These are phyloP conservation scores for Tieghemostelium lacteum DNA, from an alignment of 78 protist species.

Conservation along the genomic window DNA sequence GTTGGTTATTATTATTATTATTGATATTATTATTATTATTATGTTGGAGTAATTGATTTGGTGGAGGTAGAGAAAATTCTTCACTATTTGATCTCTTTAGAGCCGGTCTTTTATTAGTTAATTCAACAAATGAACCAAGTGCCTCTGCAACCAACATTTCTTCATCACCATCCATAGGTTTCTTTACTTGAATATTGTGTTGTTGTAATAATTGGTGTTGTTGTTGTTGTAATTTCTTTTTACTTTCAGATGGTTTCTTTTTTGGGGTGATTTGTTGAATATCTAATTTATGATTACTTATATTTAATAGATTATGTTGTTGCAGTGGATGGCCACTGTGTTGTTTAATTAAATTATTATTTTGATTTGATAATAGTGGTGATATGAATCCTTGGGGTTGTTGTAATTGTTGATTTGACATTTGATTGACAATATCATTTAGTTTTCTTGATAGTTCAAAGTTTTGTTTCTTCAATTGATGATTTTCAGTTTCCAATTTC, in stretches of 20 bases:
- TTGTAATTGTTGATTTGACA: not conserved
- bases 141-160: conserved; percentile 46
- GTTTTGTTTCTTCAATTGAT: conserved; percentile 28
- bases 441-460: conserved; percentile 19
- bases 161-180: conserved; percentile 35
- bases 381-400: too few relatives aligned
- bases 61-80: not conserved
- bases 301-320: not conserved
- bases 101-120: conserved; percentile 10
- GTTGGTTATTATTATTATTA: too few relatives aligned
- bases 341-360: not conserved
- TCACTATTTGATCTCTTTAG: conserved; percentile 63
- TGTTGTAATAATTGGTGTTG: not conserved
- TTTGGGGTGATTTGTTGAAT: not conserved
- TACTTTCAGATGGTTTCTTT: not conserved
- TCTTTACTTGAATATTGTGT: not conserved
- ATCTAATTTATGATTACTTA: not conserved
- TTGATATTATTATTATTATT: not conserved
- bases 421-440: not conserved
- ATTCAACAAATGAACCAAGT: conserved; percentile 60
- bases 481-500: conserved; percentile 28
- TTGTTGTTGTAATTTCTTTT: not conserved
- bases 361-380: not conserved
- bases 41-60: not conserved
- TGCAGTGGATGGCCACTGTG: not conserved